Evolutionary conservation across 192 early-diverging fungal genomes (phyloP).

Genomic region (Cetraspora pellucida): DNA sequence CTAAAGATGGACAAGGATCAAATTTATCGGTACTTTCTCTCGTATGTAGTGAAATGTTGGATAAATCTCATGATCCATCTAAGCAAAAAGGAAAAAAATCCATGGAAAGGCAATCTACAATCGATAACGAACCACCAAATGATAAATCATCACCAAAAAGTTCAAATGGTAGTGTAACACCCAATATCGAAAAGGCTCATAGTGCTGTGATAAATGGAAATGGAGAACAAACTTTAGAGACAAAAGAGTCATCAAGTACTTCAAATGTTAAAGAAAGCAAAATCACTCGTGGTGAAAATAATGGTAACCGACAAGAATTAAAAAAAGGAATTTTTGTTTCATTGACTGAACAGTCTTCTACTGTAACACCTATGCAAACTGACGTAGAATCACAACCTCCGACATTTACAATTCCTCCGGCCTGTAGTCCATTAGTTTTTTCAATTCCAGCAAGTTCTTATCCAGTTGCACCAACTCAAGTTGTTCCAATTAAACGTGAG

Average conservation of each 20-base stretch:
- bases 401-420: neutral
- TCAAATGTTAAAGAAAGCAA: no score
- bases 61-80: constrained; percentile 7
- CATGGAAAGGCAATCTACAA: neutral
- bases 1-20: neutral
- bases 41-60: constrained; percentile 14
- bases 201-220: no score
- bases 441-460: constrained; percentile 17
- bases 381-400: neutral
- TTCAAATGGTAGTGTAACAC: neutral
- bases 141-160: neutral
- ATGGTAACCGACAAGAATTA: no score
- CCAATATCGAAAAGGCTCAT: no score
- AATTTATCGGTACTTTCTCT: constrained; percentile 22
- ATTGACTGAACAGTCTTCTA: neutral
- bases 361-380: neutral
- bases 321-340: neutral
- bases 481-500: neutral
- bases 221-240: no score
- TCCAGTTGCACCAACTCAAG: neutral
- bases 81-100: neutral
- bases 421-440: neutral
- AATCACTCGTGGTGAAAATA: no score
- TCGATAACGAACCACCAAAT: no score
- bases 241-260: no score